These are phyloP conservation scores for Pythium oligandrum DNA, from an alignment of 352 stramenopile species.

Conservation along the genomic window DNA sequence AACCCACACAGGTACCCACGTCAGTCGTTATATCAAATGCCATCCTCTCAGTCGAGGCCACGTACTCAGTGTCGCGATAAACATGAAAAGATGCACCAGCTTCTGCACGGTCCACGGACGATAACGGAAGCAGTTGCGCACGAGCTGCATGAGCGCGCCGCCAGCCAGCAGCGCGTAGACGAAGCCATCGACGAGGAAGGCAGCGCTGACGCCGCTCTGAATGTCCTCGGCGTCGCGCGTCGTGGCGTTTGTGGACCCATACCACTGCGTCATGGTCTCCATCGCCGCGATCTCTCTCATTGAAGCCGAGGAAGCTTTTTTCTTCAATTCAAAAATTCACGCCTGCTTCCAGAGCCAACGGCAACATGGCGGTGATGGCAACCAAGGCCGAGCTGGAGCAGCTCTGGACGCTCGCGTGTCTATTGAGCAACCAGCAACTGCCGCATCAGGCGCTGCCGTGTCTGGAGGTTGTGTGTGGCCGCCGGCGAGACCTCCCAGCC, in stretches of 20 bases:
- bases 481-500: no score
- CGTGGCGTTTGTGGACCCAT: no score
- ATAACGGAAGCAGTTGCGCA: slow-evolving; percentile 80
- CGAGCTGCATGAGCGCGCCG: slow-evolving; percentile 53
- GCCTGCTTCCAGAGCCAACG: background rate
- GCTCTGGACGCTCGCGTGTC: slow-evolving; percentile 54
- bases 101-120: slow-evolving; percentile 84
- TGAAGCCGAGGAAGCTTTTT: background rate
- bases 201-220: slow-evolving; percentile 39
- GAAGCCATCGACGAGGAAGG: slow-evolving; percentile 66
- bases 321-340: slow-evolving; percentile 17
- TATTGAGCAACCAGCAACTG: slow-evolving; percentile 36
- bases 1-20: no score
- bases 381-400: slow-evolving; percentile 17
- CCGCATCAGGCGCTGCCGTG: slow-evolving; percentile 33
- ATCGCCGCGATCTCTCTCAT: no score
- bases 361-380: slow-evolving; percentile 3
- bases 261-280: no score
- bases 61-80: slow-evolving; percentile 60
- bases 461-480: slow-evolving; percentile 36
- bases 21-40: no score
- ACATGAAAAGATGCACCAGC: slow-evolving; percentile 82
- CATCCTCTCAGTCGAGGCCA: no score
- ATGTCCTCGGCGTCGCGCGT: no score
- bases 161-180: slow-evolving; percentile 64